Percentiles rank a stretch among this genome's conserved stretches.
These are phyloP conservation scores for Eucalyptus virginea DNA, from an alignment of 345 rosid species.

Conservation along the genomic window DNA sequence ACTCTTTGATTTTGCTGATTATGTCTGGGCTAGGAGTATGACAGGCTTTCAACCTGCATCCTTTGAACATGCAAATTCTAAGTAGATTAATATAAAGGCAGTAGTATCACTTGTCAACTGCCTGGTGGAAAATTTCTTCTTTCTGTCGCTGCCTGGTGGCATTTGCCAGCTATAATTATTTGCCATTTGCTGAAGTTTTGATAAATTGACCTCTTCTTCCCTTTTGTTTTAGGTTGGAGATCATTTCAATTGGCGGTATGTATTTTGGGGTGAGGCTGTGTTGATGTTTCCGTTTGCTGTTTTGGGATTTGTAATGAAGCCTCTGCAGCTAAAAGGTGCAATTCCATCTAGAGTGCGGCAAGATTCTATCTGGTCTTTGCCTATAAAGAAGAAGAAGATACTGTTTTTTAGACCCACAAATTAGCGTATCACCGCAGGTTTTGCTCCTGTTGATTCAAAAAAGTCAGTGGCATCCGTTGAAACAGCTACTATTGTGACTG, in stretches of 20 bases:
- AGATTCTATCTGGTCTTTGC: not conserved
- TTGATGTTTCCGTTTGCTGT: slow-evolving; percentile 77
- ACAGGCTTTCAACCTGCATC: not conserved
- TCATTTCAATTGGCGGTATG: slow-evolving; percentile 65
- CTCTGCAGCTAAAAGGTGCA: slow-evolving; percentile 82
- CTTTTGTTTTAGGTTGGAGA: slow-evolving; percentile 44
- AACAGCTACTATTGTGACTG: slow-evolving; percentile 19
- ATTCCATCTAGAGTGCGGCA: not conserved
- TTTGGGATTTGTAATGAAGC: slow-evolving; percentile 65
- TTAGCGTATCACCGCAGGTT: slow-evolving; percentile 31
- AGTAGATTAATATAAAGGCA: not conserved
- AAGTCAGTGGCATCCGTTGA: slow-evolving; percentile 34
- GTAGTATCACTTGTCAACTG: not conserved
- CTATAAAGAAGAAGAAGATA: not conserved
- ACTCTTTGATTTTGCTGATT: not conserved
- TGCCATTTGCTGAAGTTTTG: not conserved
- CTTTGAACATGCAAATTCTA: not conserved
- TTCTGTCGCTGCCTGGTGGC: not conserved
- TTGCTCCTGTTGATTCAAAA: slow-evolving; percentile 46
- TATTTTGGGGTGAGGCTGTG: slow-evolving; percentile 79
- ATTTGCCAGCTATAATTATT: not conserved
- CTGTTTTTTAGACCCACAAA: not conserved
- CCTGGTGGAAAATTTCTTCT: not conserved
- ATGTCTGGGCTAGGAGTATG: not conserved
- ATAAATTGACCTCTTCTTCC: not conserved